Conservation (phyloP, 139 green algal species). For the Chlorella sp. region DNA sequence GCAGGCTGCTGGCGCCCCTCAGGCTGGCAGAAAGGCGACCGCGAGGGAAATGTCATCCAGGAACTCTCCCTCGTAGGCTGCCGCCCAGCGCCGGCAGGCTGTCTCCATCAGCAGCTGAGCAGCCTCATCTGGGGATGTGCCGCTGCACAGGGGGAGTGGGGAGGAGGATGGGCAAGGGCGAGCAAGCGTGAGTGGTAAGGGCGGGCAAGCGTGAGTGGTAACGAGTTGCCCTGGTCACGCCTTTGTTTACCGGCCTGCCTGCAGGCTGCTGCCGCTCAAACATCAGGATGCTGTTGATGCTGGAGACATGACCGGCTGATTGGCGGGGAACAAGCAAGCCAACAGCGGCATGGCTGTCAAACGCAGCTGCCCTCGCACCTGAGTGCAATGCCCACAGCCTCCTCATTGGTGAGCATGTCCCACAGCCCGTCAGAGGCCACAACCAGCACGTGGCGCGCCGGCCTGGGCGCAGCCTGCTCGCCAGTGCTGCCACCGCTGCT, state of each 20-base stretch:
- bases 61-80: constrained; percentile 13
- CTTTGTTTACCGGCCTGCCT: neutral
- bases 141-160: neutral
- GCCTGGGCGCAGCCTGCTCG: too few relatives aligned
- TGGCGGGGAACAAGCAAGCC: too few relatives aligned
- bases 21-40: constrained; percentile 46
- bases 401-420: constrained; percentile 41
- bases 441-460: constrained; percentile 38
- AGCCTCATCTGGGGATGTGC: constrained; percentile 25
- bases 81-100: constrained; percentile 44
- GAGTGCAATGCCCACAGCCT: constrained; percentile 46
- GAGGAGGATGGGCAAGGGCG: neutral
- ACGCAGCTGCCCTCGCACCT: neutral
- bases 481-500: constrained; percentile 4
- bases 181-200: neutral
- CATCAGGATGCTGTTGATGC: too few relatives aligned
- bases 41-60: constrained; percentile 55
- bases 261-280: too few relatives aligned
- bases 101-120: constrained; percentile 25
- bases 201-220: neutral
- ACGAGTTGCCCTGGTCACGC: neutral
- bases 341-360: too few relatives aligned
- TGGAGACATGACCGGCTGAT: too few relatives aligned
- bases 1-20: too few relatives aligned
- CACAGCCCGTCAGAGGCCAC: constrained; percentile 53